A percentile compares a stretch with the other conserved stretches of the same genome.
Conservation (phyloP, 164 flowering plant species). For the Protea cynaroides region DNA sequence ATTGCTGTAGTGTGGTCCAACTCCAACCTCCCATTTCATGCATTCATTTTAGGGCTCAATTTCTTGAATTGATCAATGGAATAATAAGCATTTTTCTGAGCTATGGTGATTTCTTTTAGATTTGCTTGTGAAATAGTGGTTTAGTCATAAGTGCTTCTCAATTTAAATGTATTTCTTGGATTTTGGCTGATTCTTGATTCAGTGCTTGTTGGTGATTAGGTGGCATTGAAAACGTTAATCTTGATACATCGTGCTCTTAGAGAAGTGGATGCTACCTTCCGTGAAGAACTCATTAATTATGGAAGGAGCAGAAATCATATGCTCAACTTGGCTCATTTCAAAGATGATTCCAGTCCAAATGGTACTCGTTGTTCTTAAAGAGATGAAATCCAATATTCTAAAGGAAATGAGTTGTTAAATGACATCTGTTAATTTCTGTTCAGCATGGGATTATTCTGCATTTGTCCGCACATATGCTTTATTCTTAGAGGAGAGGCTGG, state of each 20-base stretch:
- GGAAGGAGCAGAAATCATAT: conserved; percentile 81
- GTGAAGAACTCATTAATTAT: conserved; percentile 85
- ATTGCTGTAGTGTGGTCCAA: not conserved
- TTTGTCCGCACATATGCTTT: conserved; percentile 96
- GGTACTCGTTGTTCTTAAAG: conserved; percentile 40
- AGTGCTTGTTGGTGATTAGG: conserved; percentile 33
- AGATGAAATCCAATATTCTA: not conserved
- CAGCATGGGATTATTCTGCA: conserved; percentile 99
- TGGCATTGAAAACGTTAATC: conserved; percentile 88
- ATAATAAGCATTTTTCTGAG: not conserved
- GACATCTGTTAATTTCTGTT: conserved; percentile 11
- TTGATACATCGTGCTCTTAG: conserved; percentile 96
- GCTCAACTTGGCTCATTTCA: conserved; percentile 92
- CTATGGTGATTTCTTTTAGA: not conserved
- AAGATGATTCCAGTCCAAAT: conserved; percentile 92
- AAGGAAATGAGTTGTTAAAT: not conserved
- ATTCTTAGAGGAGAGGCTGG: conserved; percentile 89
- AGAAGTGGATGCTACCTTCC: conserved; percentile 93
- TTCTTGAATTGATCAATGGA: not conserved
- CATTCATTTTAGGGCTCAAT: not conserved
- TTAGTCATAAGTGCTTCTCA: conserved; percentile 4
- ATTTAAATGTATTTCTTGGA: not conserved
- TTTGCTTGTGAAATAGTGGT: conserved; percentile 2
- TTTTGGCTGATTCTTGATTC: conserved; percentile 10
- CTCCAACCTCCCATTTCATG: not conserved